Evolutionary conservation across 441 rosid species (phyloP).

Genomic region (Adansonia grandidieri): DNA sequence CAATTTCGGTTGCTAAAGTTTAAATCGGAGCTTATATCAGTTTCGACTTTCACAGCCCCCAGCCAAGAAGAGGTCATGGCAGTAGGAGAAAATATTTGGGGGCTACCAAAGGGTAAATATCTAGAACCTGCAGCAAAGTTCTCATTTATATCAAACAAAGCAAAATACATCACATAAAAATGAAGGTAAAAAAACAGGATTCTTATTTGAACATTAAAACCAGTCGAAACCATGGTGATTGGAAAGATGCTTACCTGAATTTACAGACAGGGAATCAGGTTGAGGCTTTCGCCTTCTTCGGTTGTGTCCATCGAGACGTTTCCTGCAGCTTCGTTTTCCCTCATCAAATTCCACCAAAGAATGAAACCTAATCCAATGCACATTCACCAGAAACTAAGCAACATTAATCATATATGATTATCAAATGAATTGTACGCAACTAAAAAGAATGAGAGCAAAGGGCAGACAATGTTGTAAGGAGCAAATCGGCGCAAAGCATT

Average conservation of each 20-base stretch:
- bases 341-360: slow-evolving; percentile 76
- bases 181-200: neutral
- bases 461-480: neutral
- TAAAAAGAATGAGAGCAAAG: neutral
- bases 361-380: slow-evolving; percentile 58
- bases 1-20: slow-evolving; percentile 41
- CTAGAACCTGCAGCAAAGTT: slow-evolving; percentile 46
- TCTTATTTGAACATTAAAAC: neutral
- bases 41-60: slow-evolving; percentile 45
- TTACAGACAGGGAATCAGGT: slow-evolving; percentile 48
- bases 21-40: slow-evolving; percentile 37
- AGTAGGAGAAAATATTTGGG: slow-evolving; percentile 45
- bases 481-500: neutral
- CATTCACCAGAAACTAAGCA: slow-evolving; percentile 11
- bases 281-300: slow-evolving; percentile 74
- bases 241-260: slow-evolving; percentile 50
- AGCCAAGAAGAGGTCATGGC: slow-evolving; percentile 46
- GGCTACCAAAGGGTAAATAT: slow-evolving; percentile 46
- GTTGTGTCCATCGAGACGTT: slow-evolving; percentile 82
- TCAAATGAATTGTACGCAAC: neutral
- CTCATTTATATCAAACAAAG: neutral
- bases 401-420: neutral
- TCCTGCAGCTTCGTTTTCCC: slow-evolving; percentile 79
- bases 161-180: slow-evolving; percentile 2
- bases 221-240: slow-evolving; percentile 48